Conservation (phyloP, 352 stramenopile species). For the Pythium brachiatum region DNA sequence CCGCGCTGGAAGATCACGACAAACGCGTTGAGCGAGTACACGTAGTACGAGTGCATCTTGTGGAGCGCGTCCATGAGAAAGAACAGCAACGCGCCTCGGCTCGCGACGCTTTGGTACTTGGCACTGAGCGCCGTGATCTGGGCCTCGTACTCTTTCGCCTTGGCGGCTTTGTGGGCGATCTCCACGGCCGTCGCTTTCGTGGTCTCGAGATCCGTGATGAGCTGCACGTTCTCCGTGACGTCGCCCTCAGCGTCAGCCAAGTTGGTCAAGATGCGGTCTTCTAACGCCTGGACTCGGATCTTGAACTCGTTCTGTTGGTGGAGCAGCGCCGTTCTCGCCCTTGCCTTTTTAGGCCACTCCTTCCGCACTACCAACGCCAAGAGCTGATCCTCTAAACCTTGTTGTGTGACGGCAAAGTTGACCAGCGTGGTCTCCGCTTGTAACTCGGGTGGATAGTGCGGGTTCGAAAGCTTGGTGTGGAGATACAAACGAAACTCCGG, state of each 20-base stretch:
- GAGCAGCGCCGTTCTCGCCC: constrained; percentile 70
- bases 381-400: constrained; percentile 90
- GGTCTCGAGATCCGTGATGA: constrained; percentile 93
- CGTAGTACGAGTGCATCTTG: constrained; percentile 94
- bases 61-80: constrained; percentile 93
- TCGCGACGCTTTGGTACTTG: constrained; percentile 92
- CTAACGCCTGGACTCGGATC: constrained; percentile 80
- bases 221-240: constrained; percentile 94
- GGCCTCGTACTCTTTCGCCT: constrained; percentile 66
- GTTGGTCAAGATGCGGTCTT: constrained; percentile 88
- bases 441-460: constrained; percentile 89
- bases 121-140: constrained; percentile 85
- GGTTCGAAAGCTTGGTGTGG: constrained; percentile 93
- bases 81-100: constrained; percentile 91
- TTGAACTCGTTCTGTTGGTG: constrained; percentile 92
- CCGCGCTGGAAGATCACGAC: constrained; percentile 94
- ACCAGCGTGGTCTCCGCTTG: constrained; percentile 91
- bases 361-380: constrained; percentile 86
- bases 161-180: constrained; percentile 80
- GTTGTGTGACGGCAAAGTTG: constrained; percentile 91
- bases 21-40: constrained; percentile 95
- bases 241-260: constrained; percentile 82
- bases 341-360: constrained; percentile 87
- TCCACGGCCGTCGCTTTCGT: constrained; percentile 90
- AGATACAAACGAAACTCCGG: constrained; percentile 83